phyloP scores from a whole-genome alignment of 2,329 filamentous ascomycete species.

The Scytalidium lignicola region DNA sequence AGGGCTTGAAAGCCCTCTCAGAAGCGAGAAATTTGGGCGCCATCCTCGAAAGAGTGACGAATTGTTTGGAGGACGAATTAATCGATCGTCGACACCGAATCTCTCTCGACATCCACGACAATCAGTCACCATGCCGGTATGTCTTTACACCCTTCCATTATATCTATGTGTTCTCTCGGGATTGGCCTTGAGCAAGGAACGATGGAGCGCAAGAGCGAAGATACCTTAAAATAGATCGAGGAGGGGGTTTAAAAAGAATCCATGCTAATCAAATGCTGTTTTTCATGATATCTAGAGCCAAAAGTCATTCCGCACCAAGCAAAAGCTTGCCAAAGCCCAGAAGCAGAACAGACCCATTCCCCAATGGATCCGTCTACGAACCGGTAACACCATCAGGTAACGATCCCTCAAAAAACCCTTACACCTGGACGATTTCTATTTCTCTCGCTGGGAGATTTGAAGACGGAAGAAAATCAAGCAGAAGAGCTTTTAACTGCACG shows the following conservation, averaged over 20 bases:
- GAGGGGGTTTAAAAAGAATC: slow-evolving; percentile 3
- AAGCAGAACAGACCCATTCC: slow-evolving; percentile 99
- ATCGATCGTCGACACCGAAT: background rate
- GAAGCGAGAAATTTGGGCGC: background rate
- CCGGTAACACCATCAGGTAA: slow-evolving; percentile 98
- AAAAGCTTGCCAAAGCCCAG: slow-evolving; percentile 99
- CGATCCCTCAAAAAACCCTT: slow-evolving; percentile 4
- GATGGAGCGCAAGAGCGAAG: background rate
- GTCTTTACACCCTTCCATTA: slow-evolving; percentile 19
- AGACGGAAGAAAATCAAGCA: background rate
- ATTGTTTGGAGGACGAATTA: background rate
- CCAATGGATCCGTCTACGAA: slow-evolving; percentile 98
- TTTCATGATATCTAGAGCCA: slow-evolving; percentile 64
- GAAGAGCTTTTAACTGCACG: too few species aligned
- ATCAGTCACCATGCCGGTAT: slow-evolving; percentile 52
- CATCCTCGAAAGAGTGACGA: background rate
- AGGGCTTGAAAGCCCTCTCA: background rate
- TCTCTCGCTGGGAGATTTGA: slow-evolving; percentile 12
- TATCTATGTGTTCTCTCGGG: background rate
- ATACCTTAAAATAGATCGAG: background rate
- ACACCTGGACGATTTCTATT: slow-evolving; percentile 7
- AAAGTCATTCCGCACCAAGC: slow-evolving; percentile 99
- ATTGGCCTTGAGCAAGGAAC: background rate
- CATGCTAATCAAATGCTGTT: background rate
- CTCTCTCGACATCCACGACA: slow-evolving; percentile 27